A percentile compares a stretch with the other conserved stretches of the same genome.
Evolutionary conservation across 2,329 filamentous ascomycete species (phyloP).

Genomic region (Botrytis elliptica): DNA sequence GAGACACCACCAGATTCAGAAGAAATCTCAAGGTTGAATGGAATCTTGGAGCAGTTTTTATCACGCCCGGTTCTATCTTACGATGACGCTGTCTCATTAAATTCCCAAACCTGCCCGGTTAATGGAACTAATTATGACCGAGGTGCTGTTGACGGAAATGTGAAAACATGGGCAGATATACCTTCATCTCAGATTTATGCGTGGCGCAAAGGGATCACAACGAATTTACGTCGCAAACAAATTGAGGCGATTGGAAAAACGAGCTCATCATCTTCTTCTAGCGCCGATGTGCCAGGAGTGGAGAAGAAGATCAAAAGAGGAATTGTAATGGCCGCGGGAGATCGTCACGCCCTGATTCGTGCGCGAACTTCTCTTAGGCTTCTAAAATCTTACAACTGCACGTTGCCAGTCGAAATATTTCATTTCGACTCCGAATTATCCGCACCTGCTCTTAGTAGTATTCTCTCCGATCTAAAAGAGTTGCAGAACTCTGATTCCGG

Average conservation of each 20-base stretch:
- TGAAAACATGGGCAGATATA: constrained; percentile 24
- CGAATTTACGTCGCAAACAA: constrained; percentile 20
- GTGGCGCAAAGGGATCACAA: constrained; percentile 26
- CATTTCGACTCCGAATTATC: constrained; percentile 27
- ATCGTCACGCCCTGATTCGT: constrained; percentile 22
- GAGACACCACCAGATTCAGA: neutral
- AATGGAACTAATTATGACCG: constrained; percentile 27
- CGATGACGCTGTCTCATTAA: constrained; percentile 24
- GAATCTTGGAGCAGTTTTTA: constrained; percentile 15
- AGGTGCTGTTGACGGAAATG: constrained; percentile 22
- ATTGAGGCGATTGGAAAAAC: constrained; percentile 10
- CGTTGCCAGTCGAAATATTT: constrained; percentile 30
- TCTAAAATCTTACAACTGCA: constrained; percentile 29
- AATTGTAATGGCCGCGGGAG: constrained; percentile 31
- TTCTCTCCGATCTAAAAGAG: constrained; percentile 3
- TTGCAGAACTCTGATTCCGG: neutral
- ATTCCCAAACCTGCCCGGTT: constrained; percentile 24
- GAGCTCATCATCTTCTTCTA: neutral
- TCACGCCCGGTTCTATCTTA: constrained; percentile 24
- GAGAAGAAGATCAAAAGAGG: constrained; percentile 23
- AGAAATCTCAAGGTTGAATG: constrained; percentile 4
- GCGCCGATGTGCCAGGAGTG: neutral
- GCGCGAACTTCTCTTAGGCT: constrained; percentile 28
- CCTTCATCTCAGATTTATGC: constrained; percentile 24
- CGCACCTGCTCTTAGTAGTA: neutral